phyloP scores from a whole-genome alignment of 163 green algal species.

The Dunaliella salina region DNA sequence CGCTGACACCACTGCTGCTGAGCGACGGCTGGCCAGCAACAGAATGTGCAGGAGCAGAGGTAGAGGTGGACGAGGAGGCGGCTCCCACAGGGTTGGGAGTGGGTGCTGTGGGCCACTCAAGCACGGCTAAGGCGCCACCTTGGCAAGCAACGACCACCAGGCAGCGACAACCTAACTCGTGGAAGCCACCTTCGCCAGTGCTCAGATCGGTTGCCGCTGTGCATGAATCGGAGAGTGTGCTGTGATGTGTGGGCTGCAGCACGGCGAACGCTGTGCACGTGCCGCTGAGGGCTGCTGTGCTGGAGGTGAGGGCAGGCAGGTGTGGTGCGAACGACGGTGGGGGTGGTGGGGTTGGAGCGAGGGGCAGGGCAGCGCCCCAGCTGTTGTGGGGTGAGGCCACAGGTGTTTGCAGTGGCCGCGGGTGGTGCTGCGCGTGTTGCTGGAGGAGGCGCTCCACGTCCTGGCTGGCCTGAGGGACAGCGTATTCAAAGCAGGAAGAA shows the following conservation, averaged over 20 bases:
- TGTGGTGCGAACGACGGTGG: neutral
- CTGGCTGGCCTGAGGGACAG: neutral
- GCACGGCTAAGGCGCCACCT: neutral
- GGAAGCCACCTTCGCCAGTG: neutral
- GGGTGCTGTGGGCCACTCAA: neutral
- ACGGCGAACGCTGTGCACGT: neutral
- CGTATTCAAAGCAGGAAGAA: too few relatives aligned
- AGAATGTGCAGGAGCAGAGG: neutral
- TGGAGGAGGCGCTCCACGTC: neutral
- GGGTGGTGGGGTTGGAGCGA: neutral
- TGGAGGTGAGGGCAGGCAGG: neutral
- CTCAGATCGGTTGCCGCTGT: neutral
- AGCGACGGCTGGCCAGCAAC: too few relatives aligned
- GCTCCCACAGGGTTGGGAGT: neutral
- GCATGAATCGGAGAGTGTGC: too few relatives aligned
- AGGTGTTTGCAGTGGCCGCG: neutral
- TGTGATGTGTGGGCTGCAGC: neutral
- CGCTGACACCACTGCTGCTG: too few relatives aligned
- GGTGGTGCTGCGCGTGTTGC: neutral
- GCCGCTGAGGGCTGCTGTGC: neutral
- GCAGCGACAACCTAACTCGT: neutral
- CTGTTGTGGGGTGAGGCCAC: neutral
- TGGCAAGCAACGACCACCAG: neutral
- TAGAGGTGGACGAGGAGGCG: neutral
- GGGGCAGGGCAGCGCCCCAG: neutral